Percentiles rank a stretch among this genome's conserved stretches.
Evolutionary conservation across 2,329 filamentous ascomycete genomes (phyloP).

Genomic region (Ophiobolus disseminans): DNA sequence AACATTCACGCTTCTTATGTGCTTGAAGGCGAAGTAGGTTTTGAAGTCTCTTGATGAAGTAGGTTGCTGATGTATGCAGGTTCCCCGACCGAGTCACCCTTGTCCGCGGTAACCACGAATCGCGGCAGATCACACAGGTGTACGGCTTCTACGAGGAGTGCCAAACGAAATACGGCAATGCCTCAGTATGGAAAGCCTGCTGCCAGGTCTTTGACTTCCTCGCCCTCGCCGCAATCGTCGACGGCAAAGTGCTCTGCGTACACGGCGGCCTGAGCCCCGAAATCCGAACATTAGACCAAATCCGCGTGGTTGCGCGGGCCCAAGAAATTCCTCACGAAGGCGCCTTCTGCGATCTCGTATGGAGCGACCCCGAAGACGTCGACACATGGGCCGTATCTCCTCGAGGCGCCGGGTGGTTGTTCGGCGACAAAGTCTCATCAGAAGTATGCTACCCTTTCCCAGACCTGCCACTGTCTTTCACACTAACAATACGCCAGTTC

Average conservation of each 20-base stretch:
- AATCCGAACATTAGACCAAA: constrained; percentile 91
- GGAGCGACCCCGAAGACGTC: constrained; percentile 80
- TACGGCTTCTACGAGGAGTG: constrained; percentile 99
- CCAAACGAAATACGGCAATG: constrained; percentile 97
- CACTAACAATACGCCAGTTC: constrained; percentile 56
- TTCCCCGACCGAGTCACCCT: constrained; percentile 76
- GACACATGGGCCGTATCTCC: constrained; percentile 75
- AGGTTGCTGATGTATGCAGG: constrained; percentile 48
- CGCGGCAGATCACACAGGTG: constrained; percentile 97
- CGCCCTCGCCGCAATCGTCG: constrained; percentile 93
- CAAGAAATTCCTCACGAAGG: constrained; percentile 99
- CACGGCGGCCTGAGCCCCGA: constrained; percentile 98
- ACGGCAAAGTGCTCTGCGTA: constrained; percentile 99
- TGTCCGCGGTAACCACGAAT: constrained; percentile 89
- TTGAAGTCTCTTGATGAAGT: background rate
- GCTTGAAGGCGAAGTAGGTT: constrained; percentile 72
- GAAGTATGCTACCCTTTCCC: constrained; percentile 55
- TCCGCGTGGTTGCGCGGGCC: constrained; percentile 72
- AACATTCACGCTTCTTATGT: constrained; percentile 75
- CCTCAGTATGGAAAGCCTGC: constrained; percentile 99
- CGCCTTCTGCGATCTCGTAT: constrained; percentile 96
- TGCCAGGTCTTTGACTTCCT: constrained; percentile 99
- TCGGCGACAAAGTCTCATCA: constrained; percentile 74
- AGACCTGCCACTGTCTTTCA: background rate
- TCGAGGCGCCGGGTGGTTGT: constrained; percentile 71